Evolutionary conservation across 208 protist genomes (phyloP).

Genomic region (Pavlovales sp.): DNA sequence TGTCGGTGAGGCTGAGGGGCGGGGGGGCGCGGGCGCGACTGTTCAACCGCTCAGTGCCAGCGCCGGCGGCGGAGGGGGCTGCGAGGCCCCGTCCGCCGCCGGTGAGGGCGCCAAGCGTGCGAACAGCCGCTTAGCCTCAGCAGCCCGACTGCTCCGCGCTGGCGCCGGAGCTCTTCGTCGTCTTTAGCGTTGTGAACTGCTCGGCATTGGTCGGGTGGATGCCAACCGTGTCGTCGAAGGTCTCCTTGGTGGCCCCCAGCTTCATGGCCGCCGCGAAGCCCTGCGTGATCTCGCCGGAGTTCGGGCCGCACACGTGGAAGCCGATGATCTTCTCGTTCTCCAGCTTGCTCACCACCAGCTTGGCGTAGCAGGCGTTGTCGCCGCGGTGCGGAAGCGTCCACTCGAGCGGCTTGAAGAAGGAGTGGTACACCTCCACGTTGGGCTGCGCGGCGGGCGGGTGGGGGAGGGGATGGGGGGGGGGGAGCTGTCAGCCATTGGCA

Average conservation of each 20-base stretch:
- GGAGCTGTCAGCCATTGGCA: too few relatives aligned
- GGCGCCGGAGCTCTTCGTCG: constrained; percentile 44
- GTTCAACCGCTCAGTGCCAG: too few relatives aligned
- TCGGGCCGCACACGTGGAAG: constrained; percentile 77
- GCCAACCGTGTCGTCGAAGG: constrained; percentile 55
- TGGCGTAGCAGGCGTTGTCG: constrained; percentile 67
- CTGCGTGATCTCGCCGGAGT: constrained; percentile 80
- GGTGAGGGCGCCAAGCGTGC: too few relatives aligned
- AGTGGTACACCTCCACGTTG: constrained; percentile 61
- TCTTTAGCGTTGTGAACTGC: constrained; percentile 46
- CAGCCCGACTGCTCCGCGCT: constrained; percentile 47
- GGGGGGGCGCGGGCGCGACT: too few relatives aligned
- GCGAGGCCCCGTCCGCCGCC: too few relatives aligned
- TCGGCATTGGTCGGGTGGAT: constrained; percentile 57
- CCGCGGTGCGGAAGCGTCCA: constrained; percentile 63
- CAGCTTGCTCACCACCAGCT: constrained; percentile 63
- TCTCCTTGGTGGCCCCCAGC: constrained; percentile 53
- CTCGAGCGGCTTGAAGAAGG: constrained; percentile 73
- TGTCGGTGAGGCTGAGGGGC: too few relatives aligned
- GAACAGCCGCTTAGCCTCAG: constrained; percentile 54
- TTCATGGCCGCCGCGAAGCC: constrained; percentile 72
- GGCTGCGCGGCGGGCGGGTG: constrained; percentile 8
- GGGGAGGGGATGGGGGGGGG: not conserved
- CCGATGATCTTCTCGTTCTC: constrained; percentile 75
- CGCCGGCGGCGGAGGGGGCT: too few relatives aligned